These are phyloP conservation scores for Senna tora DNA, from an alignment of 306 rosid genomes.

Conservation along the genomic window DNA sequence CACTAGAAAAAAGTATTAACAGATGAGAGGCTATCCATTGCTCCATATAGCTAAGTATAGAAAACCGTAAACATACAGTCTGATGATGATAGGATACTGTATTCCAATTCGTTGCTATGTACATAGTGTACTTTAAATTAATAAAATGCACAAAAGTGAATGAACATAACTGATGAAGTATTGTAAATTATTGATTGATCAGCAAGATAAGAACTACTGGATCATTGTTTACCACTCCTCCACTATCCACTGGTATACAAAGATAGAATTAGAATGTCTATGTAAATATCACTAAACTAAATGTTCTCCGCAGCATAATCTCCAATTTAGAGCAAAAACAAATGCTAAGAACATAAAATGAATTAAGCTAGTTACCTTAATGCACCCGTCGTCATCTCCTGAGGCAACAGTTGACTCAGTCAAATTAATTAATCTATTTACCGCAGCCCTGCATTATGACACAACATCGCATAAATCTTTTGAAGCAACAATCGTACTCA, in stretches of 20 bases:
- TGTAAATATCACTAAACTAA: not conserved
- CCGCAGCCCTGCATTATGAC: constrained; percentile 58
- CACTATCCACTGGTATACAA: not conserved
- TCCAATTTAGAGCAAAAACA: constrained; percentile 9
- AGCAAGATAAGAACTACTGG: not conserved
- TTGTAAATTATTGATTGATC: not conserved
- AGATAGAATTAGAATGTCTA: constrained; percentile 13
- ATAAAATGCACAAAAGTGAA: not conserved
- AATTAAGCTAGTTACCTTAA: constrained; percentile 58
- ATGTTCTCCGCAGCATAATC: constrained; percentile 16
- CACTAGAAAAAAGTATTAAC: not conserved
- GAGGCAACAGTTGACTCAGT: constrained; percentile 77
- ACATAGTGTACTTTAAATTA: not conserved
- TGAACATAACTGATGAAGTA: not conserved
- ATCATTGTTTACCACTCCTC: not conserved
- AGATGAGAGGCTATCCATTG: constrained; percentile 1
- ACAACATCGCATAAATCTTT: constrained; percentile 3
- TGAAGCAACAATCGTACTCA: constrained; percentile 13
- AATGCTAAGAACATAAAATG: constrained; percentile 28
- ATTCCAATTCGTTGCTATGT: constrained; percentile 13
- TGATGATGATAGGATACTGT: not conserved
- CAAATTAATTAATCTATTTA: constrained; percentile 79
- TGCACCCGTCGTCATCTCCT: constrained; percentile 84
- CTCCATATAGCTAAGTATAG: constrained; percentile 8
- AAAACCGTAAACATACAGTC: constrained; percentile 9